Evolutionary conservation across 1,139 yeast genomes (phyloP).

Genomic region (Suhomyces taliae): DNA sequence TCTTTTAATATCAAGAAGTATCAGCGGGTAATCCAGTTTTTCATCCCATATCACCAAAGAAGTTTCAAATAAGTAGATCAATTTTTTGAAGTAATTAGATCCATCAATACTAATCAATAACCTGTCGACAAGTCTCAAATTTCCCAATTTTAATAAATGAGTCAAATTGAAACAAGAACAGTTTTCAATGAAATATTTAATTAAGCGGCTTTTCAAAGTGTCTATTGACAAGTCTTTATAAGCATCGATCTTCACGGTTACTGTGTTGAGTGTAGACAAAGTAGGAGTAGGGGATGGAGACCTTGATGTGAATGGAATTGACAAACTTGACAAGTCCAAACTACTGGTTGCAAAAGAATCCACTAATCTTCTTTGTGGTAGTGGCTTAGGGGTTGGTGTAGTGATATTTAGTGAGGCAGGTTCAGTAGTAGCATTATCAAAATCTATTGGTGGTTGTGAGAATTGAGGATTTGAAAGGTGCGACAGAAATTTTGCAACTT

Average conservation of each 20-base stretch:
- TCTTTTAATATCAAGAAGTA: background rate
- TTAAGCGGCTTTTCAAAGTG: slow-evolving; percentile 28
- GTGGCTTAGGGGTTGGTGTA: background rate
- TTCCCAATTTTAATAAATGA: slow-evolving; percentile 32
- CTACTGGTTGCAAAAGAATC: background rate
- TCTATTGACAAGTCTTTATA: slow-evolving; percentile 24
- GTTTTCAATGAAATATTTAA: slow-evolving; percentile 27
- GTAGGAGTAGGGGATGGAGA: slow-evolving; percentile 19
- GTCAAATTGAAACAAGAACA: slow-evolving; percentile 27
- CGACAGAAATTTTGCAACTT: background rate
- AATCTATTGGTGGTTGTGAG: background rate
- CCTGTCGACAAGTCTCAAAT: slow-evolving; percentile 38
- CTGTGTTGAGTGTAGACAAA: slow-evolving; percentile 16
- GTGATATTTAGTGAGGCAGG: too few species aligned
- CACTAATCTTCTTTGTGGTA: background rate
- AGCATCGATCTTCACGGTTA: slow-evolving; percentile 17
- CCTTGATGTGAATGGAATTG: slow-evolving; percentile 1
- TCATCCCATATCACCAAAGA: slow-evolving; percentile 27
- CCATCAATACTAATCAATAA: slow-evolving; percentile 22
- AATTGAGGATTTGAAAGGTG: background rate
- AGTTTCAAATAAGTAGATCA: slow-evolving; percentile 37
- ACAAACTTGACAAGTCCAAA: background rate
- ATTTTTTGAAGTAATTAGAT: slow-evolving; percentile 12
- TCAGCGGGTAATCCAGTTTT: slow-evolving; percentile 5
- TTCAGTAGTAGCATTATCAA: too few species aligned